Percentiles rank a stretch among this genome's conserved stretches.
These are phyloP conservation scores for Omphalotus olearius DNA, from an alignment of 1,284 basidiomycete species.

Conservation along the genomic window DNA sequence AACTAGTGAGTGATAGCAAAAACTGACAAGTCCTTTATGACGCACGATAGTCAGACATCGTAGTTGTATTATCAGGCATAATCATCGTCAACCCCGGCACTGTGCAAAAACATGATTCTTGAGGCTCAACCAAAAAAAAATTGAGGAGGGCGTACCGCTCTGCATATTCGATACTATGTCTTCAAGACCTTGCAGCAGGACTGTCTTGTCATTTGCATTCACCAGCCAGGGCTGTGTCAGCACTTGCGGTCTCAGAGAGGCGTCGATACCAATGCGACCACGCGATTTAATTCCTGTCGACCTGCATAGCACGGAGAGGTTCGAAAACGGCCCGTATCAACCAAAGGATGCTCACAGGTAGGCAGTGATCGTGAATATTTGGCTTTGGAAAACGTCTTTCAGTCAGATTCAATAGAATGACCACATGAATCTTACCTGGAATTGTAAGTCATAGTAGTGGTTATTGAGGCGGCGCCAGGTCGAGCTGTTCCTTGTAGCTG, in stretches of 20 bases:
- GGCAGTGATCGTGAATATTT: constrained; percentile 58
- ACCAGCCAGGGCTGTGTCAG: constrained; percentile 55
- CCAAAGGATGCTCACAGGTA: constrained; percentile 38
- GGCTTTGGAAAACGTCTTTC: constrained; percentile 20
- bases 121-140: not conserved
- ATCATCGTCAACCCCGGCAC: constrained; percentile 50
- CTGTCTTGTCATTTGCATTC: constrained; percentile 50
- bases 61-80: constrained; percentile 54
- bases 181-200: constrained; percentile 45
- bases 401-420: not conserved
- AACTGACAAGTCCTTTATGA: not conserved
- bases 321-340: not conserved
- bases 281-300: constrained; percentile 57
- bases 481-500: constrained; percentile 62
- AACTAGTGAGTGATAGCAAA: not conserved
- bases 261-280: constrained; percentile 57
- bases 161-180: constrained; percentile 40
- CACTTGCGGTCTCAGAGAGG: constrained; percentile 42
- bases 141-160: constrained; percentile 27
- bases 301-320: constrained; percentile 23
- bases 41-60: constrained; percentile 46
- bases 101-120: constrained; percentile 18
- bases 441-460: constrained; percentile 49
- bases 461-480: constrained; percentile 55
- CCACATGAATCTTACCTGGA: constrained; percentile 22